phyloP scores from a whole-genome alignment of 306 rosid genomes.

The Dalbergia cultrata region DNA sequence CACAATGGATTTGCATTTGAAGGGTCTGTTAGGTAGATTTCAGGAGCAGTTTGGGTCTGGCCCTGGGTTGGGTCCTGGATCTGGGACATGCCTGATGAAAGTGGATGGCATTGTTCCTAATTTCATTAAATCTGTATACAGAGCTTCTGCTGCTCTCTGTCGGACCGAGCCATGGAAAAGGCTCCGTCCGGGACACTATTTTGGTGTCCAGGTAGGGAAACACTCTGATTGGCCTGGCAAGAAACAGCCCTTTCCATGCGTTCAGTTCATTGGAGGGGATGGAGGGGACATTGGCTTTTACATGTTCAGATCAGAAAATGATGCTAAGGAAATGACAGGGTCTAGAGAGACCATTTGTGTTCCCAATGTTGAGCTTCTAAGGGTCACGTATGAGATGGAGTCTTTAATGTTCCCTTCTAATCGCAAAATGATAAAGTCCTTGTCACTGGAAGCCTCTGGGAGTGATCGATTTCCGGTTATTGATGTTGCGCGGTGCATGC shows the following conservation, averaged over 20 bases:
- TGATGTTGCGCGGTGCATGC: conserved; percentile 69
- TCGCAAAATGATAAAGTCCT: conserved; percentile 64
- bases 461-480: conserved; percentile 65
- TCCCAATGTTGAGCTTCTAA: conserved; percentile 68
- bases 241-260: conserved; percentile 72
- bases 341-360: conserved; percentile 65
- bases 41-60: conserved; percentile 82
- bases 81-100: conserved; percentile 73
- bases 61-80: conserved; percentile 81
- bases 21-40: conserved; percentile 68
- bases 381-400: conserved; percentile 70
- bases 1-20: conserved; percentile 77
- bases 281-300: conserved; percentile 71
- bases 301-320: conserved; percentile 69
- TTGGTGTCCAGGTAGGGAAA: conserved; percentile 72
- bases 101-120: conserved; percentile 69
- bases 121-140: conserved; percentile 64
- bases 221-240: conserved; percentile 71
- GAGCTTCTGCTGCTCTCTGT: conserved; percentile 72
- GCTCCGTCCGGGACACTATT: conserved; percentile 62
- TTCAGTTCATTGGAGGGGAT: conserved; percentile 80
- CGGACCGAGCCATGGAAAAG: conserved; percentile 76
- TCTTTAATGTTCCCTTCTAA: conserved; percentile 72
- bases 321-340: conserved; percentile 77
- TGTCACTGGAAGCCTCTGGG: conserved; percentile 55